Evolutionary conservation across 2,329 filamentous ascomycete genomes (phyloP), one percentile per base, ranked within the genome.

Genomic region (Paecilomyces niveus): DNA sequence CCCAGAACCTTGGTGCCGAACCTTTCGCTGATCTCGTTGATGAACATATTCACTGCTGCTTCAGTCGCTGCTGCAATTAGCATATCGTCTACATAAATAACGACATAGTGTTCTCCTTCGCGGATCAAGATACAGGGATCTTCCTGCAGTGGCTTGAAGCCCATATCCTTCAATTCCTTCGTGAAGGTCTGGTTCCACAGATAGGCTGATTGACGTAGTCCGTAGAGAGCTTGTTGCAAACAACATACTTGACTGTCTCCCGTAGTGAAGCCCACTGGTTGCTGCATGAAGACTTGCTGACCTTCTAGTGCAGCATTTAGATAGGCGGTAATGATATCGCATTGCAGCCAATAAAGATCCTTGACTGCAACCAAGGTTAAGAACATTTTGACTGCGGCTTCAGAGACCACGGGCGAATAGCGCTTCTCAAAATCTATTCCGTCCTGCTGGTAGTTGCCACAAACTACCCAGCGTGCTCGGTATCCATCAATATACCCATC

Each of bases 401-500:
- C n/a, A n/a, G n/a, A n/a, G n/a, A n/a, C n/a, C n/a, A n/a, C n/a
- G n/a, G n/a, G n/a, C n/a, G n/a, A n/a, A 5, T 39, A 39, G 11
- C n/a, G 10, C 2, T 15, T 5, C 2, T 39, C 10, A 15, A 15
- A 39, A 15, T 39, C 4, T 3, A 26, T 26, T 1, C 11, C 4
- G 2, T 3, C n/a, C 2, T 39, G 4, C n/a, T 39, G 4, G n/a
- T 15, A 39, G 5, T 39, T 39, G 21, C 39, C 52, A 22, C 22
- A 52, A 13, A 39, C 57, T 29, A 60, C 21, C 10, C 56, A 53
- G 3, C 58, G 49, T 3, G 58, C 53, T 39, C 33, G 5, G 10
- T 15, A 39, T 13, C 5, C 33, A 2, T 39, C 5, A 1, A 39
- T 5, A 15, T 39, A 39, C 1, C 33, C 10, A 15, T 39, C 4